phyloP scores from a whole-genome alignment of 1,139 yeast species.

The Yarrowia galli region DNA sequence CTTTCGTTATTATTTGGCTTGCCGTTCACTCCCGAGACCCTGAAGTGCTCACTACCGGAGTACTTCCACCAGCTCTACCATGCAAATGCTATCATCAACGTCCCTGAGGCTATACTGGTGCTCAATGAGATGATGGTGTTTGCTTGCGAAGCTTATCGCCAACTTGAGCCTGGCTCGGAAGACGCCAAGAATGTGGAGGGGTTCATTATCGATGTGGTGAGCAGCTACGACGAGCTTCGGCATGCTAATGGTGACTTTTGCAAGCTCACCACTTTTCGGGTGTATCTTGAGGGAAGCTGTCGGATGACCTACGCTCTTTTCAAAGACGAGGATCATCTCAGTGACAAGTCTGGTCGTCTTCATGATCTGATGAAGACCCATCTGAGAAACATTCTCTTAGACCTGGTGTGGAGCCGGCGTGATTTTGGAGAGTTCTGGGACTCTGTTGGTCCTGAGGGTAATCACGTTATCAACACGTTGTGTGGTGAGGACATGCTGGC shows the following conservation, averaged over 20 bases:
- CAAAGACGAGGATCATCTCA: neutral
- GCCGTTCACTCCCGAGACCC: slow-evolving; percentile 14
- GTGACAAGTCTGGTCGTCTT: slow-evolving; percentile 2
- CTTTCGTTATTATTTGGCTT: slow-evolving; percentile 45
- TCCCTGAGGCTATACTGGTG: slow-evolving; percentile 30
- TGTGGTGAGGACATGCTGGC: slow-evolving; percentile 31
- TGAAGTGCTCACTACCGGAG: slow-evolving; percentile 1
- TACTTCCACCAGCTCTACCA: slow-evolving; percentile 18
- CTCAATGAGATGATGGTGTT: slow-evolving; percentile 21
- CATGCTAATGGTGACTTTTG: slow-evolving; percentile 20
- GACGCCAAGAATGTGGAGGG: slow-evolving; percentile 16
- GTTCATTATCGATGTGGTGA: slow-evolving; percentile 7
- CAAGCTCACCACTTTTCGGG: slow-evolving; percentile 32
- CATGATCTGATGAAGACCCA: slow-evolving; percentile 20
- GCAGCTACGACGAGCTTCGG: slow-evolving; percentile 19
- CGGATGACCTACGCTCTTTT: slow-evolving; percentile 9
- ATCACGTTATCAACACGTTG: slow-evolving; percentile 15
- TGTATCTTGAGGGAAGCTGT: slow-evolving; percentile 28
- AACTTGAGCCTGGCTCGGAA: slow-evolving; percentile 9
- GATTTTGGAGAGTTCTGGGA: slow-evolving; percentile 38
- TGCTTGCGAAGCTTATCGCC: slow-evolving; percentile 24
- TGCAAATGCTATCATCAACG: slow-evolving; percentile 12
- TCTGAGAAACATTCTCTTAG: slow-evolving; percentile 24
- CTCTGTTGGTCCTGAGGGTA: slow-evolving; percentile 35
- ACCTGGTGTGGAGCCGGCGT: slow-evolving; percentile 15